Conservation (phyloP, 148 eudicot species). For the Fagopyrum homotropicum region DNA sequence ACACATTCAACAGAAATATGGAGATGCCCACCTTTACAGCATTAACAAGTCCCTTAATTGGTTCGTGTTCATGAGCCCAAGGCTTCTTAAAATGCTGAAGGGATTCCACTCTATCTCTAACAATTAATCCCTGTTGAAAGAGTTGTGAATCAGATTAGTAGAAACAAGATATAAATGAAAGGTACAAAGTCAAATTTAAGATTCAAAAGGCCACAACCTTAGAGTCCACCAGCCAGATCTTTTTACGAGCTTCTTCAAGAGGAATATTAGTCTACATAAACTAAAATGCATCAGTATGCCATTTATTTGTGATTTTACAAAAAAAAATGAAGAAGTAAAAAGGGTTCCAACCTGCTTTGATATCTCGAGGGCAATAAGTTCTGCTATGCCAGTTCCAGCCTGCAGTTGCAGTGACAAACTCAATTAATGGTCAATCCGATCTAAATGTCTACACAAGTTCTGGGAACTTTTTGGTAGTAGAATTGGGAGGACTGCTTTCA, state of each 20-base stretch:
- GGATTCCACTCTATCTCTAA: constrained; percentile 58
- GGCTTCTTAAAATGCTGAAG: constrained; percentile 93
- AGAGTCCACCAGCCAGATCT: constrained; percentile 92
- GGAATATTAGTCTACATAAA: constrained; percentile 66
- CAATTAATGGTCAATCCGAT: not conserved
- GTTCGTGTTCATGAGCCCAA: constrained; percentile 97
- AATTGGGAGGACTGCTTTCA: not conserved
- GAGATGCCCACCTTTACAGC: constrained; percentile 64
- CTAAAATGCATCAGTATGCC: constrained; percentile 9
- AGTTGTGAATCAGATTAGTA: not conserved
- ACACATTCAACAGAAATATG: not conserved
- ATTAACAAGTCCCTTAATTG: constrained; percentile 57
- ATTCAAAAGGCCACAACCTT: constrained; percentile 39
- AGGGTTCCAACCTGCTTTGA: constrained; percentile 75
- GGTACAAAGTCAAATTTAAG: not conserved
- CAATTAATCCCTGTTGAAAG: constrained; percentile 70
- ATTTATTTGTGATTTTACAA: not conserved
- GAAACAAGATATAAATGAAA: not conserved
- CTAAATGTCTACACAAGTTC: not conserved
- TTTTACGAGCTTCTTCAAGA: constrained; percentile 84
- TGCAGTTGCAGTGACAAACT: constrained; percentile 2
- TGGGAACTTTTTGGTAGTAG: not conserved
- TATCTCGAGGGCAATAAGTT: constrained; percentile 92
- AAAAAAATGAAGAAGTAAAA: not conserved
- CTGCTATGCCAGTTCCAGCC: constrained; percentile 15